Percentiles rank a stretch among this genome's conserved stretches.
These are phyloP conservation scores for Pleochaeta shiraiana DNA, from an alignment of 2,329 filamentous ascomycete species.

Conservation along the genomic window DNA sequence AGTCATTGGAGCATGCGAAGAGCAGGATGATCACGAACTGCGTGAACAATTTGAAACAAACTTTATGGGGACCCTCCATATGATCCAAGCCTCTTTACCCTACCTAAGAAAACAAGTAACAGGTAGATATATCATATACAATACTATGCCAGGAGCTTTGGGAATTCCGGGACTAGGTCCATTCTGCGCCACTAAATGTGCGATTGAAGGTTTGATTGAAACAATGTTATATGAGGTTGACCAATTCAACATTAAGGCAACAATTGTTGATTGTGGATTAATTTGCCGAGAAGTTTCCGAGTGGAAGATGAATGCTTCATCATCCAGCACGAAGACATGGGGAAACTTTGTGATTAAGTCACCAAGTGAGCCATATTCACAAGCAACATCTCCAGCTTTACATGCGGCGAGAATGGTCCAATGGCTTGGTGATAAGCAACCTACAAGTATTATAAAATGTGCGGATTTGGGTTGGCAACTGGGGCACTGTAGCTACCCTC, in stretches of 20 bases:
- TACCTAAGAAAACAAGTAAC: constrained; percentile 58
- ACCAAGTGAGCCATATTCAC: constrained; percentile 60
- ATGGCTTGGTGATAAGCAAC: constrained; percentile 84
- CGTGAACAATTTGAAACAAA: constrained; percentile 96
- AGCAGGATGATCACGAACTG: constrained; percentile 88
- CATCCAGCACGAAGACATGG: constrained; percentile 48
- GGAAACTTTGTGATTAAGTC: constrained; percentile 84
- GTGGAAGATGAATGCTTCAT: constrained; percentile 13
- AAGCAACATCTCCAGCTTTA: constrained; percentile 57
- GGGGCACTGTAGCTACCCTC: constrained; percentile 86
- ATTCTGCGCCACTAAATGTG: constrained; percentile 95
- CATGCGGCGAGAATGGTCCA: constrained; percentile 84
- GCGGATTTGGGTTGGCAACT: constrained; percentile 89
- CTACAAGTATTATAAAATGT: constrained; percentile 79
- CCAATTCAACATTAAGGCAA: constrained; percentile 77
- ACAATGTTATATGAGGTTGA: constrained; percentile 95
- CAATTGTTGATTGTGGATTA: constrained; percentile 76
- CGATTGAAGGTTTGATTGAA: constrained; percentile 86
- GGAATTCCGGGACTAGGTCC: constrained; percentile 84
- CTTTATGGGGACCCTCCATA: constrained; percentile 87
- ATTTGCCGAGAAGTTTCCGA: constrained; percentile 68
- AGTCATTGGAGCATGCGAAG: constrained; percentile 87
- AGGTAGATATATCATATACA: constrained; percentile 87
- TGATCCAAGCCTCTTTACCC: constrained; percentile 71
- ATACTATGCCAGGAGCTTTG: constrained; percentile 75